Evolutionary conservation across 1,284 basidiomycete genomes (phyloP).

Genomic region (Neolentinus lepideus): DNA sequence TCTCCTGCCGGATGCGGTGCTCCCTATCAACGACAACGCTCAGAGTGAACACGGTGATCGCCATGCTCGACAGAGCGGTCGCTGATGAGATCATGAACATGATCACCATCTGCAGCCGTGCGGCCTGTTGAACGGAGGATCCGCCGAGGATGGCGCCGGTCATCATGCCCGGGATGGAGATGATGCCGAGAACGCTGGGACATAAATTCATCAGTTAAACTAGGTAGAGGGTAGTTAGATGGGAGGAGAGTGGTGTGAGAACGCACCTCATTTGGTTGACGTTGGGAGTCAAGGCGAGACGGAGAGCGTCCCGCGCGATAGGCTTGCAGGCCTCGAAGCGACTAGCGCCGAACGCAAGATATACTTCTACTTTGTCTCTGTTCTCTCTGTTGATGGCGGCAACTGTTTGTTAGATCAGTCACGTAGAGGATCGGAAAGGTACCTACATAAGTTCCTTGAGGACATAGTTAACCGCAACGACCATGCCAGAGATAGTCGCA

Average conservation of each 20-base stretch:
- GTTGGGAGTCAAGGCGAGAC: constrained; percentile 69
- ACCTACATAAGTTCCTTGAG: constrained; percentile 61
- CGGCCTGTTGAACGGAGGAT: constrained; percentile 76
- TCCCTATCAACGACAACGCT: constrained; percentile 58
- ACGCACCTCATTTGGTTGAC: constrained; percentile 80
- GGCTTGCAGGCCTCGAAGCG: constrained; percentile 76
- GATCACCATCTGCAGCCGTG: constrained; percentile 82
- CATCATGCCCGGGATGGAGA: constrained; percentile 79
- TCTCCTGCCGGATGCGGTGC: constrained; percentile 65
- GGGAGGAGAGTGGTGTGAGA: too few relatives aligned
- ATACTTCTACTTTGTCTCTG: constrained; percentile 75
- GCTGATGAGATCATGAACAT: constrained; percentile 86
- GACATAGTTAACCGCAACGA: constrained; percentile 59
- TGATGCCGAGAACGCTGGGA: constrained; percentile 73
- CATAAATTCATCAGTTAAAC: constrained; percentile 1
- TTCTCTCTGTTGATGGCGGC: constrained; percentile 49
- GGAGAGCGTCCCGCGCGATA: constrained; percentile 70
- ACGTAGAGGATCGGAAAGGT: neutral
- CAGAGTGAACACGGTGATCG: constrained; percentile 54
- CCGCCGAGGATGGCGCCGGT: constrained; percentile 85
- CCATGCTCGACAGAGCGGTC: constrained; percentile 61
- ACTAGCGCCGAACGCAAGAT: constrained; percentile 77
- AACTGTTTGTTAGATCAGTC: neutral
- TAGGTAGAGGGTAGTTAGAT: neutral
- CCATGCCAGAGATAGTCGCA: constrained; percentile 67